Percentiles rank a stretch among this genome's conserved stretches.
Evolutionary conservation across 106 monocot genomes (phyloP).

Genomic region (Dioscorea alata): DNA sequence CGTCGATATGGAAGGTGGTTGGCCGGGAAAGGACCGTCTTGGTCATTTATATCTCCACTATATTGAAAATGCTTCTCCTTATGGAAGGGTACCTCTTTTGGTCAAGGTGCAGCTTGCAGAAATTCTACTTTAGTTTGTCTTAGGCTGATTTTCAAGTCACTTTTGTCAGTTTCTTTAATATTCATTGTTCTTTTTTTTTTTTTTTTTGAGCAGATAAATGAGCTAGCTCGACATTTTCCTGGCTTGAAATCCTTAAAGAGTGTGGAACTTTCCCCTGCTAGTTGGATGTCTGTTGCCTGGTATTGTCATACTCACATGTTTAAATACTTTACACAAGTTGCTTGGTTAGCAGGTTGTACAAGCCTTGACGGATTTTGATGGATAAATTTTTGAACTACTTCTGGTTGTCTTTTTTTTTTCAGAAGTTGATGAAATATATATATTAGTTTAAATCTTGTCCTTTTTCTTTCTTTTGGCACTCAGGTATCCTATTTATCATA

Average conservation of each 20-base stretch:
- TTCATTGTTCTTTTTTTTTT: neutral
- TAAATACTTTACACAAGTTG: too few relatives aligned
- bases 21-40: constrained; percentile 23
- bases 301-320: constrained; percentile 17
- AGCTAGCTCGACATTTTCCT: constrained; percentile 48
- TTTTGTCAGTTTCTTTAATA: neutral
- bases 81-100: constrained; percentile 47
- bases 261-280: constrained; percentile 78
- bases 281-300: constrained; percentile 98
- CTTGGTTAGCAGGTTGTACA: too few relatives aligned
- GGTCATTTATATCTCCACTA: constrained; percentile 61
- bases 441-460: neutral
- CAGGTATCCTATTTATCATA: constrained; percentile 91
- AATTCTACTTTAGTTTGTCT: neutral
- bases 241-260: constrained; percentile 63
- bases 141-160: neutral
- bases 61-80: constrained; percentile 48
- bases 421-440: neutral
- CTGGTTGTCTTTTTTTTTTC: neutral
- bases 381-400: neutral
- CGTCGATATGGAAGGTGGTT: constrained; percentile 15
- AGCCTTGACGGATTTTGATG: too few relatives aligned
- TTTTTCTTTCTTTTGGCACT: neutral
- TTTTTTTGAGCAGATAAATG: constrained; percentile 35
- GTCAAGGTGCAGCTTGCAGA: constrained; percentile 40